Evolutionary conservation across 2,329 filamentous ascomycete species (phyloP).

Genomic region (Claviceps capensis): DNA sequence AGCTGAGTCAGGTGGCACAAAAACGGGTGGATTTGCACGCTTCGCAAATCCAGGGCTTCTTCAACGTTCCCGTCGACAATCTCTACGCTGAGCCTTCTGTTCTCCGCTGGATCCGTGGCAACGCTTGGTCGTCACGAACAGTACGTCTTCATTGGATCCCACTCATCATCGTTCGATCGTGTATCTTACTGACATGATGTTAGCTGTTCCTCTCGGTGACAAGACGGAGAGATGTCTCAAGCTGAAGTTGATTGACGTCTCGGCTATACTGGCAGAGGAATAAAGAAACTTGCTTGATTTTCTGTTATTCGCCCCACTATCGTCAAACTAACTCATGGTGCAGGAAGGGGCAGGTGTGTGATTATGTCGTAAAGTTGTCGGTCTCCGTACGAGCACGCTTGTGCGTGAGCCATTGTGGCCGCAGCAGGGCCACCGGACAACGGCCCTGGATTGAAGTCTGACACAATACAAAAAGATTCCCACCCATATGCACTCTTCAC

Average conservation of each 20-base stretch:
- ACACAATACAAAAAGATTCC: too few species aligned
- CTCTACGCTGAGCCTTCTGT: constrained; percentile 91
- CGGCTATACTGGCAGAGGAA: constrained; percentile 60
- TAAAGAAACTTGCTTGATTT: constrained; percentile 1
- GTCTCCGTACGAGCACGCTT: too few species aligned
- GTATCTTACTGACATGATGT: constrained; percentile 11
- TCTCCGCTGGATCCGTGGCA: constrained; percentile 80
- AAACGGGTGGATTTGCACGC: constrained; percentile 67
- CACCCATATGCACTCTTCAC: too few species aligned
- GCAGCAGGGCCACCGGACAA: too few species aligned
- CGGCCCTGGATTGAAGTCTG: too few species aligned
- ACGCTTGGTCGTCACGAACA: constrained; percentile 86
- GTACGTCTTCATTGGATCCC: constrained; percentile 17
- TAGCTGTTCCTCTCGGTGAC: constrained; percentile 43
- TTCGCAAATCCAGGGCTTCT: constrained; percentile 90
- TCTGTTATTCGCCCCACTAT: background rate
- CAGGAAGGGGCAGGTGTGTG: too few species aligned
- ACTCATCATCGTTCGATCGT: background rate
- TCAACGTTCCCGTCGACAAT: constrained; percentile 65
- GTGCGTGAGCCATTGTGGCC: too few species aligned
- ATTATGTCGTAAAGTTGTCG: too few species aligned
- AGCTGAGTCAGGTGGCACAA: too few species aligned
- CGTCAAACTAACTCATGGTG: background rate
- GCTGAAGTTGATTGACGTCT: constrained; percentile 85
- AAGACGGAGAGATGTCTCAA: constrained; percentile 68